A percentile compares a stretch with the other conserved stretches of the same genome.
phyloP scores from a whole-genome alignment of 345 rosid genomes.

The Carallia brachiata region DNA sequence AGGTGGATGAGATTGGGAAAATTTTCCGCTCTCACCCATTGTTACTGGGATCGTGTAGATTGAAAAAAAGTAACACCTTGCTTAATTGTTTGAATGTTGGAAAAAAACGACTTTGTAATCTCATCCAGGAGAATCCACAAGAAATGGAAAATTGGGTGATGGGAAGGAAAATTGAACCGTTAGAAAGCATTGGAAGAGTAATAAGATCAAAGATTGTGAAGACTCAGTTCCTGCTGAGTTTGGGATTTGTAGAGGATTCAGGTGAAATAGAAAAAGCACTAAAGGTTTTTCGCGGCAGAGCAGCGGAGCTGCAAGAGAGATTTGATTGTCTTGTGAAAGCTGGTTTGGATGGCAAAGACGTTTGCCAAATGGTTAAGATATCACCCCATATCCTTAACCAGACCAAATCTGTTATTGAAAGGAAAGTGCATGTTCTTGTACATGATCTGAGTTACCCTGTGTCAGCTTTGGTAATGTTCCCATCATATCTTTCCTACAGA shows the following conservation, averaged over 20 bases:
- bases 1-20: constrained; percentile 41
- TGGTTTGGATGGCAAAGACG: constrained; percentile 57
- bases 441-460: constrained; percentile 54
- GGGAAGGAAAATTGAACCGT: constrained; percentile 33
- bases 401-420: constrained; percentile 44
- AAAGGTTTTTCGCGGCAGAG: constrained; percentile 58
- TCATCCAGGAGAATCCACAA: constrained; percentile 54
- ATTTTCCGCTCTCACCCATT: constrained; percentile 43
- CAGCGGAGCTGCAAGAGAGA: constrained; percentile 65
- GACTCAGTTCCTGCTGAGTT: constrained; percentile 50
- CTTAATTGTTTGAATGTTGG: constrained; percentile 46
- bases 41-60: constrained; percentile 46
- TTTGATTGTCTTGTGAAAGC: constrained; percentile 62
- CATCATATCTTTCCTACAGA: constrained; percentile 49
- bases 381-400: constrained; percentile 66
- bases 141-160: constrained; percentile 47
- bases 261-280: constrained; percentile 40
- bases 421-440: constrained; percentile 51
- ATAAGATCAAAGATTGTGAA: constrained; percentile 36
- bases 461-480: constrained; percentile 46
- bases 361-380: constrained; percentile 43
- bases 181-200: constrained; percentile 35
- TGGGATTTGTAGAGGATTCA: constrained; percentile 51
- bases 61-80: constrained; percentile 54
- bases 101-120: constrained; percentile 43